Conservation (phyloP, 2,329 filamentous ascomycete genomes). For the Xylaria sp. region DNA sequence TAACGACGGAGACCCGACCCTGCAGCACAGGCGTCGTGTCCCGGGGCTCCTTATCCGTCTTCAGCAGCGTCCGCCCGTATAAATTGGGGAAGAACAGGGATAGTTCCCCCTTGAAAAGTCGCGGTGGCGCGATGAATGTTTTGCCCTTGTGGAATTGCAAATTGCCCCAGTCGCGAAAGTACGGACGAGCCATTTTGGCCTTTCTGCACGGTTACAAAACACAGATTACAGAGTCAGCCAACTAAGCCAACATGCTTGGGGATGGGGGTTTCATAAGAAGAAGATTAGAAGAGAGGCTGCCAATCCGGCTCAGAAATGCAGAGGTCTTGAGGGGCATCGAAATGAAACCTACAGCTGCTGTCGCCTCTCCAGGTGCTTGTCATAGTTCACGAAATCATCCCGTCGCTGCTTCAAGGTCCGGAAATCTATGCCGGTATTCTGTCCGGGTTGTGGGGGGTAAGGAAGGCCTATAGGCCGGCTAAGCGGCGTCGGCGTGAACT, state of each 20-base stretch:
- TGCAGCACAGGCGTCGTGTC: conserved; percentile 79
- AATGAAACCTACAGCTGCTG: conserved; percentile 69
- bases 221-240: conserved; percentile 9
- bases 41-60: conserved; percentile 54
- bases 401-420: conserved; percentile 71
- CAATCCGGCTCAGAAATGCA: neutral
- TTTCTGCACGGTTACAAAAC: conserved; percentile 9
- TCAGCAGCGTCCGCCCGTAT: conserved; percentile 75
- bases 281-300: neutral
- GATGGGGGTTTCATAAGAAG: neutral
- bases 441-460: conserved; percentile 72
- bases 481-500: conserved; percentile 65
- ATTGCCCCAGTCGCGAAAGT: conserved; percentile 95
- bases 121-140: conserved; percentile 83
- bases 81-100: conserved; percentile 96
- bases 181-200: conserved; percentile 63
- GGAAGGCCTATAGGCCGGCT: conserved; percentile 82
- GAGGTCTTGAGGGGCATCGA: neutral
- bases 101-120: conserved; percentile 81
- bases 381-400: conserved; percentile 82
- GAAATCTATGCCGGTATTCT: conserved; percentile 79
- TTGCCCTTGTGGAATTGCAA: conserved; percentile 85
- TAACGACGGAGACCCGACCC: conserved; percentile 78
- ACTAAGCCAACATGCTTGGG: too few relatives aligned
- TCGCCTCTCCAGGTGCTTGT: conserved; percentile 79